phyloP scores from a whole-genome alignment of 345 rosid species.

The Kandelia obovata region DNA sequence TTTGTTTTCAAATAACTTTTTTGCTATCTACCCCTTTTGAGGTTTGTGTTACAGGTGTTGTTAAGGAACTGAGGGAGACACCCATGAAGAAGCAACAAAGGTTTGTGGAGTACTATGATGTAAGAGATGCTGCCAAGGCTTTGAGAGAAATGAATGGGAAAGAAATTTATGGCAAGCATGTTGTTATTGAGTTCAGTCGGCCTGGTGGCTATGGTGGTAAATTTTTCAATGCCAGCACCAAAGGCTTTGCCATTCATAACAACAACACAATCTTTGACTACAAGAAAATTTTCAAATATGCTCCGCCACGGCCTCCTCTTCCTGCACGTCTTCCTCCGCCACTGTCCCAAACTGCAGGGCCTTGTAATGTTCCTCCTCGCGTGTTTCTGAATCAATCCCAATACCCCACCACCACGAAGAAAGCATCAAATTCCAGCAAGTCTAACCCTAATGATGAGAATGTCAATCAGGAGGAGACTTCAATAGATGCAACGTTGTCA shows the following conservation, averaged over 20 bases:
- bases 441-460: slow-evolving; percentile 29
- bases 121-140: slow-evolving; percentile 79
- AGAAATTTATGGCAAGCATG: slow-evolving; percentile 48
- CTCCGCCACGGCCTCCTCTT: slow-evolving; percentile 6
- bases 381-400: slow-evolving; percentile 12
- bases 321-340: slow-evolving; percentile 11
- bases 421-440: slow-evolving; percentile 4
- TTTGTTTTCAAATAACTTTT: background rate
- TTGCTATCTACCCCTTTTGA: background rate
- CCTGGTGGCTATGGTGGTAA: slow-evolving; percentile 72
- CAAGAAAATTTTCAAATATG: slow-evolving; percentile 20
- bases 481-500: slow-evolving; percentile 32
- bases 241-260: background rate
- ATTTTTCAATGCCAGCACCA: slow-evolving; percentile 35
- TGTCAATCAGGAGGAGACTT: background rate
- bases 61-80: slow-evolving; percentile 85
- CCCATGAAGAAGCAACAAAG: slow-evolving; percentile 80
- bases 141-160: slow-evolving; percentile 64
- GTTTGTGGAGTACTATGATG: slow-evolving; percentile 79
- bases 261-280: slow-evolving; percentile 6
- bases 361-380: slow-evolving; percentile 14
- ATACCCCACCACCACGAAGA: slow-evolving; percentile 11
- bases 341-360: background rate
- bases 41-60: slow-evolving; percentile 41
- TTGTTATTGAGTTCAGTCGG: slow-evolving; percentile 74